Evolutionary conservation across 345 rosid species (phyloP), one percentile per base, ranked within the genome.

Genomic region (Populus pruinosa): DNA sequence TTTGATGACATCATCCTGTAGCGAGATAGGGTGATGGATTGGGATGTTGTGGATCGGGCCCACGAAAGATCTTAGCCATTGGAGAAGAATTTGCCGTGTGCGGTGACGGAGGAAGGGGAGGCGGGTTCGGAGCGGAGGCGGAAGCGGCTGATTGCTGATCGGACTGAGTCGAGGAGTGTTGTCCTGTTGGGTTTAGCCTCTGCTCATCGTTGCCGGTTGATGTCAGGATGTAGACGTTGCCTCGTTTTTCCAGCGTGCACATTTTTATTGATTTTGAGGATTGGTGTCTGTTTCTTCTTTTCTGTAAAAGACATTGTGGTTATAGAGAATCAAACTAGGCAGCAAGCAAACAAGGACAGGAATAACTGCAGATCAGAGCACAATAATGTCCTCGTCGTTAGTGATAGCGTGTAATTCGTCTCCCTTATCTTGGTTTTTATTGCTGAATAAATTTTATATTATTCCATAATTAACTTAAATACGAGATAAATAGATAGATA

Each of bases 71-170:
- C 81, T 59, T 23, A 78, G 43, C 81, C 81, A 25, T 78, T 78
- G 76, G 55, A 65, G 81, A 78, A 78, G 76, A 64, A 78, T 27
- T 78, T 78, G n/a, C 81, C 81, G 11, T 47, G 53, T 50, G 81
- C 81, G 67, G 76, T 50, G 72, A 27, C 76, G 25, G 81, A 64
- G 21, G 72, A 65, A 13, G 76, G 81, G 66, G 38, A 49, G 72
- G 53, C 1, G 18, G 80, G 72, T 31, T 55, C 21, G 31, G 63
- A 33, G 16, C 29, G 82, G 12, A 73, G 77, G 12, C 2, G 82
- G 12, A 73, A 69, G 12, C 2, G 61, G 33, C 27, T 62, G 47
- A 73, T 78, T 44, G 69, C 69, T 5, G 69, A 73, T 14, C 69
- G 66, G 72, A 78, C 66, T 6, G 72, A 65, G 71, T 78, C 76